phyloP scores from a whole-genome alignment of 164 flowering plant species.

The Pachysandra terminalis region DNA sequence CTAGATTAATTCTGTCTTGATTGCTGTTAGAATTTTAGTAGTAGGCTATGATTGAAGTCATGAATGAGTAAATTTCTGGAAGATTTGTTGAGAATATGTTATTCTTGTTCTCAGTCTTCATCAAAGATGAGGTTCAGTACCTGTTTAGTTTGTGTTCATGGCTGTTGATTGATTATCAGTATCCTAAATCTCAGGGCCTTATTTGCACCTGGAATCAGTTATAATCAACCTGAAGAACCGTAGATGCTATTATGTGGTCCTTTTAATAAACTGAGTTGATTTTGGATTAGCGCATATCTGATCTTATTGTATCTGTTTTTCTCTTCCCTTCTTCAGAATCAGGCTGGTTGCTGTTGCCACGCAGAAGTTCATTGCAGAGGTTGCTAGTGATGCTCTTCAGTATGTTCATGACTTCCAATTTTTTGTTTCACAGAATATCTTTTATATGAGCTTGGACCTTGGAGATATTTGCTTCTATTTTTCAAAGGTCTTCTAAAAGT shows the following conservation, averaged over 20 bases:
- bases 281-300: background rate
- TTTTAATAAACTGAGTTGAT: background rate
- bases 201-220: background rate
- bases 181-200: background rate
- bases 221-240: background rate
- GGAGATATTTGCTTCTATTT: background rate
- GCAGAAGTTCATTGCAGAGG: slow-evolving; percentile 93
- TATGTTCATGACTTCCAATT: slow-evolving; percentile 30
- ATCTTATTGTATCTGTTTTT: slow-evolving; percentile 1
- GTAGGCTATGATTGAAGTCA: no score
- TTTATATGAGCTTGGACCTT: background rate
- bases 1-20: no score
- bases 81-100: no score
- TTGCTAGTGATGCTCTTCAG: slow-evolving; percentile 92
- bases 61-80: no score
- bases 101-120: no score
- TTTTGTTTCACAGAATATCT: background rate
- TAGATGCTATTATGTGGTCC: background rate
- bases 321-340: slow-evolving; percentile 37
- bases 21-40: no score
- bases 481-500: background rate
- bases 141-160: no score
- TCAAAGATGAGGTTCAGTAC: no score
- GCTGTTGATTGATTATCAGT: no score
- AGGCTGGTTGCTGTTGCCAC: slow-evolving; percentile 98